Conservation (phyloP, 148 eudicot species). For the Chenopodium quinoa region DNA sequence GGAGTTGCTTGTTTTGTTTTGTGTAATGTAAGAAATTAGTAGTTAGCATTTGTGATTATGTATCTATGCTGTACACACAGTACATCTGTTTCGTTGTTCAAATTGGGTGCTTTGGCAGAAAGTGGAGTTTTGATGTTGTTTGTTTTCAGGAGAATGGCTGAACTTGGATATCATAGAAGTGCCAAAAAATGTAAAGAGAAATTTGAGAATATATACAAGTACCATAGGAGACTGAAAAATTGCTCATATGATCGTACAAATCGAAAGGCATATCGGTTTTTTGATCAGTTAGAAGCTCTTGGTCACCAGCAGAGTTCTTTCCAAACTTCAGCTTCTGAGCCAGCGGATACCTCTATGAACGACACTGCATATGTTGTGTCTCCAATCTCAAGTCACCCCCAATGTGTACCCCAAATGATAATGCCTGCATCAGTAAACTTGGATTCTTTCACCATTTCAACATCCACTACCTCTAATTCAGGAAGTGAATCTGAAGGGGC, state of each 20-base stretch:
- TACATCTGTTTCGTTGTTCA: neutral
- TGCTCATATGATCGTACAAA: constrained; percentile 41
- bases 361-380: constrained; percentile 24
- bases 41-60: neutral
- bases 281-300: constrained; percentile 61
- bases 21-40: neutral
- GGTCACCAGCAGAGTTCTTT: constrained; percentile 38
- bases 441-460: constrained; percentile 40
- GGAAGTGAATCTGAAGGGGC: constrained; percentile 45
- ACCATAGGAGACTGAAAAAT: constrained; percentile 70
- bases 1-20: neutral
- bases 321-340: constrained; percentile 33
- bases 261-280: constrained; percentile 67
- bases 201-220: constrained; percentile 83
- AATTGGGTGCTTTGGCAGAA: neutral
- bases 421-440: constrained; percentile 34
- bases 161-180: constrained; percentile 67
- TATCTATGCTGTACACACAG: neutral
- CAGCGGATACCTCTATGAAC: constrained; percentile 21
- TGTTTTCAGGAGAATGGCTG: constrained; percentile 63
- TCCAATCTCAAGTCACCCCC: constrained; percentile 26
- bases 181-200: constrained; percentile 93
- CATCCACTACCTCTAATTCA: constrained; percentile 61
- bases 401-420: constrained; percentile 30
- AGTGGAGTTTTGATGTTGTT: constrained; percentile 8